Base-by-base conservation (phyloP, 1,284 basidiomycete species). In the Thelephora terrestris region DNA sequence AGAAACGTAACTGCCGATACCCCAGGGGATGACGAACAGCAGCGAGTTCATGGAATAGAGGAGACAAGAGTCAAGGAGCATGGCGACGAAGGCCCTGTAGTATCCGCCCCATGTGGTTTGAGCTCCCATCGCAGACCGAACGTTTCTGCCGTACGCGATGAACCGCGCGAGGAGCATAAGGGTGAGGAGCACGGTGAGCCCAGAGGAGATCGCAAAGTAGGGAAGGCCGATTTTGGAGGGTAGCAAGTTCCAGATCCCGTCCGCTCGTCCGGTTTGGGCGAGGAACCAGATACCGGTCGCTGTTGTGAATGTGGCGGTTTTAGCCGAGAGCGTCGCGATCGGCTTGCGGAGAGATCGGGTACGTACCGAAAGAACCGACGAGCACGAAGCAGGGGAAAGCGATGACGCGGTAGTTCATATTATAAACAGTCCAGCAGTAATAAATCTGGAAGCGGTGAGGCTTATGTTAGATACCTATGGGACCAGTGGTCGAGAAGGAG, bases 21-120 rank as follows among this genome's bases (percentile, higher is more conserved):
- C 45, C 24, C 39, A 47, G 3, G 34, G 24, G 23, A n/a, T 23
- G 27, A 47, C 25, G 17, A 47, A 47, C 21, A 47, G 23, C 9
- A 32, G 14, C 29, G 29, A 32, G 29, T 32, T 36, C 32, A 52
- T 27, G 25, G 52, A 45, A 43, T 57, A 57, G 18, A 53, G 52
- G 4, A 52, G 50, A 6, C 55, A 53, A 42, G 49, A 51, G 50
- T 58, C 57, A 47, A 57, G 45, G 39, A 58, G 34, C 38, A 58
- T 53, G 20, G 53, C 42, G 17, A 49, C 48, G 21, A 57, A 48
- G 34, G 46, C 25, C 12, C 52, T 55, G 47, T 57, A 57, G 7
- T 49, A 47, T 32, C 55, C 53, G 27, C 44, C 24, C 5, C 47
- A 47, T 9, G 7, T 12, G 29, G 6, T 12, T 10, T 6, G 29